Evolutionary conservation across 2,329 filamentous ascomycete genomes (phyloP), one percentile per base, ranked within the genome.

Genomic region (Fusarium oxysporum): DNA sequence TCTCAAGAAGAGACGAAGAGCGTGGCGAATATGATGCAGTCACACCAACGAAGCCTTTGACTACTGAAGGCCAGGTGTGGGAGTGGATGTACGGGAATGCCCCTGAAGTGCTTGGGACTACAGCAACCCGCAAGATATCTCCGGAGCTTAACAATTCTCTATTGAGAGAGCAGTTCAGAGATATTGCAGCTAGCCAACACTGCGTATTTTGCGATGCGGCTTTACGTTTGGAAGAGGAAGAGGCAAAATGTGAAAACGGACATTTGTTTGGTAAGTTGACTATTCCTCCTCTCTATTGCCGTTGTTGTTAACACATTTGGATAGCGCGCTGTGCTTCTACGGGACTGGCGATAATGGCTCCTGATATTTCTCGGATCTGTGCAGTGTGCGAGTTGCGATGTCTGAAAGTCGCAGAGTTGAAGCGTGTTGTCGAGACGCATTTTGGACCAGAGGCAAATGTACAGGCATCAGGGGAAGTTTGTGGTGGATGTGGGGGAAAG

Each of bases 81-180:
- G 86, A 90, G 68, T 89, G 86, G 84, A 88, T 90, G 85, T 90
- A 90, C 73, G 88, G 87, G 23, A 80, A 81, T n/a, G 86, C 86
- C 0, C 80, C 82, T 1, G 81, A 83, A 4, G 85, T 89, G 6
- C 81, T 83, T 0, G 86, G 85, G 8, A 81, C 84, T 28, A 80
- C 80, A 21, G 53, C 68, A 23, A 55, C 73, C 11, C 65, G 75
- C 30, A 73, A 77, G 45, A 69, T 55, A 38, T 71, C 58, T 4
- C 32, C 48, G 8, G 65, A 66, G 32, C 56, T 65, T 8, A 68
- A 68, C 28, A 65, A 77, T 17, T 78, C 73, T 5, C 68, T 77
- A 1, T 54, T 87, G 16, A 78, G 78, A 21, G 78, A 79, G 19
- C 80, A 84, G 25, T 86, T 88, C 64, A 73, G 66, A n/a, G 67